Percentiles rank a stretch among this genome's conserved stretches.
Conservation (phyloP, 2,329 filamentous ascomycete species). For the Beauveria australis region DNA sequence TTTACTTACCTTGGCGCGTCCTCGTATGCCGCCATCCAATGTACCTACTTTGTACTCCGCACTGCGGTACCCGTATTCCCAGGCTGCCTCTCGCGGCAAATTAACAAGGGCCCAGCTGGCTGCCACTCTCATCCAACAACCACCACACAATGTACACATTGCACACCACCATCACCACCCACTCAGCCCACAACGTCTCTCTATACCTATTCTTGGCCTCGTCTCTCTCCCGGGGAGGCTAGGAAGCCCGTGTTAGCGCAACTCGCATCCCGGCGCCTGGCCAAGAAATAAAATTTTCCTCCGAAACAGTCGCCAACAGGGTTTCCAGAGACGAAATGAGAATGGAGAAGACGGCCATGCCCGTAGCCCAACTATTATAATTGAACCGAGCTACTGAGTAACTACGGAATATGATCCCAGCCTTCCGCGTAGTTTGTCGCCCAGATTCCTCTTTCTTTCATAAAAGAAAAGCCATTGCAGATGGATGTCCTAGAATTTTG, state of each 20-base stretch:
- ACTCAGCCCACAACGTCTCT: not conserved
- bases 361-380: not conserved
- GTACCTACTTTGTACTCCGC: not conserved
- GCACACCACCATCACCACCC: not conserved
- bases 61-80: not conserved
- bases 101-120: not conserved
- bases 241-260: conserved; percentile 9
- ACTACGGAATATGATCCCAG: not conserved
- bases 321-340: not conserved
- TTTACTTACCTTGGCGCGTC: not conserved
- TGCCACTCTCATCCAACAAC: not conserved
- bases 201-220: conserved; percentile 6
- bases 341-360: not conserved
- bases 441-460: not conserved
- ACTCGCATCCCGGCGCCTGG: not conserved
- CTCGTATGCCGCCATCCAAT: not conserved
- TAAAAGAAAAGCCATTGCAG: not conserved
- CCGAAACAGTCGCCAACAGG: not conserved
- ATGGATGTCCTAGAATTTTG: not conserved
- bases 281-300: not conserved
- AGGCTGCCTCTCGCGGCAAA: conserved; percentile 9
- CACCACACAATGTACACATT: not conserved
- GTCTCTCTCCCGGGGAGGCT: conserved; percentile 6
- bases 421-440: not conserved
- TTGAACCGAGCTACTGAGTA: not conserved